Evolutionary conservation across 768 basidiomycete genomes (phyloP), one percentile per base, ranked within the genome.

Genomic region (Pulveroboletus sp.): DNA sequence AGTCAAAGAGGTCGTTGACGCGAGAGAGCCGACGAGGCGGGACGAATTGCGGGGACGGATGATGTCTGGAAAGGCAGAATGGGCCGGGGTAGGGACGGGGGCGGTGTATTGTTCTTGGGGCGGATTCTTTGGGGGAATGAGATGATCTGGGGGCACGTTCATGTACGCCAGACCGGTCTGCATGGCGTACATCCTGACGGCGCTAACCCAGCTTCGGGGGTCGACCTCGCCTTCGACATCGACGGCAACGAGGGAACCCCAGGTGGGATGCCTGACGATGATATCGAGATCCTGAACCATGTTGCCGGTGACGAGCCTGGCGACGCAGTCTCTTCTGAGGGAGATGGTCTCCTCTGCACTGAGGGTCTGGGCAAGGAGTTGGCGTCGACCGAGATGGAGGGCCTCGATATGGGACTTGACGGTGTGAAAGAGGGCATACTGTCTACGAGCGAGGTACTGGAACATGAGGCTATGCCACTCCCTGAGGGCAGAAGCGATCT

Each of bases 401-500:
- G 85, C 85, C 64, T 95, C 92, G 53, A 98, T 89, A 60, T 95
- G 92, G 45, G 86, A 85, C 50, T 83, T 82, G 47, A 98, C 91
- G 8, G 81, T 75, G 52, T 86, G 81, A 69, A 98, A 98, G 17
- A 93, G 80, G 35, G 80, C 80, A 72, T 98, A 98, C 60, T 97
- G 89, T 47, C 93, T 81, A 38, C 83, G 77, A 9, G 88, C 85
- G 35, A 98, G 85, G 66, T 96, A 93, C 54, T 86, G 86, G 63
- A 92, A 93, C 79, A 97, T 86, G 44, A 93, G 74, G 30, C 81
- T 80, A 61, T 95, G 88, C 93, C 94, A 98, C 79, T 98, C 95
- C 32, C 95, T 83, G 37, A 98, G 72, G 0, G 95, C 94, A 8
- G 92, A 95, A 0, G 95, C 91, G 56, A 98, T 95, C 73, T 98